Evolutionary conservation across 345 rosid genomes (phyloP).

Genomic region (Syzygium jambos): DNA sequence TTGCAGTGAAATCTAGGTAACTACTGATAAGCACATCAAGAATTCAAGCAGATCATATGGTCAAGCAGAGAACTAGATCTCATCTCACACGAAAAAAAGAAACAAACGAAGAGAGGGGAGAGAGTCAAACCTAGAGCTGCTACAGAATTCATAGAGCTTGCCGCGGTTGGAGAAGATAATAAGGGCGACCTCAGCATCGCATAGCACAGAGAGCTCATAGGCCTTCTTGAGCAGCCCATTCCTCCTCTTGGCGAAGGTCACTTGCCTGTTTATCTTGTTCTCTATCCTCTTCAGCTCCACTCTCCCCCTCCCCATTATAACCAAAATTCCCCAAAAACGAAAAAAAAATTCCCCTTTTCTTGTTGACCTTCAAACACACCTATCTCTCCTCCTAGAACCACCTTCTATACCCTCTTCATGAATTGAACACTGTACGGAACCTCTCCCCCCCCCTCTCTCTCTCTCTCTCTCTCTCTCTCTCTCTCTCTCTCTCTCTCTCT

Average conservation of each 20-base stretch:
- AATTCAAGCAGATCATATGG: neutral
- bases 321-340: neutral
- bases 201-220: conserved; percentile 84
- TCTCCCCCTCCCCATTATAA: conserved; percentile 87
- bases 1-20: neutral
- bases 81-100: neutral
- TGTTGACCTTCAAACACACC: neutral
- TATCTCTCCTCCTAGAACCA: conserved; percentile 4
- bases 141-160: conserved; percentile 94
- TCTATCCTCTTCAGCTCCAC: conserved; percentile 99
- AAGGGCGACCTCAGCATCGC: conserved; percentile 97
- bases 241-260: conserved; percentile 93
- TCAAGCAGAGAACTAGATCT: neutral
- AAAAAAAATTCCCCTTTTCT: neutral
- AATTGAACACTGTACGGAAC: neutral
- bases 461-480: too few relatives aligned
- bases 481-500: neutral
- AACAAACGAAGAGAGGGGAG: neutral
- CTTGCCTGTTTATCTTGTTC: conserved; percentile 99
- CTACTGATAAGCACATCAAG: neutral
- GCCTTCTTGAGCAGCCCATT: conserved; percentile 96
- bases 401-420: neutral
- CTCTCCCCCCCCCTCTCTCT: neutral
- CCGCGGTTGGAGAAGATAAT: conserved; percentile 95
- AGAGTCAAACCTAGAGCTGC: conserved; percentile 56